Evolutionary conservation across 75 land plant species (phyloP), one percentile per base, ranked within the genome.

Genomic region (Cunninghamia lanceolata): DNA sequence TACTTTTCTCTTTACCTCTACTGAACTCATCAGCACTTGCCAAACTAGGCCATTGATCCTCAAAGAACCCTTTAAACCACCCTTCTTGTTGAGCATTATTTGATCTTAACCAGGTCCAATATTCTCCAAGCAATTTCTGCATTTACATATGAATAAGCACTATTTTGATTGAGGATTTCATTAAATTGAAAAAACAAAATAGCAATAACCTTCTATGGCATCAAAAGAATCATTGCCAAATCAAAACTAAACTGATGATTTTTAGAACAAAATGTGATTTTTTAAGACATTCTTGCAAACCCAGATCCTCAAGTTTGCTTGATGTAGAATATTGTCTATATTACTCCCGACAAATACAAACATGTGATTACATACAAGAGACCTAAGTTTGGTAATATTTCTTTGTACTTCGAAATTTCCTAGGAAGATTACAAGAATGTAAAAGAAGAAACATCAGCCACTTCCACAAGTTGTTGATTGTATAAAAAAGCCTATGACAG

Each of bases 121-220:
- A 91, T 73, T 95, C 95, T 68, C 85, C 93, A 86, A 98, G 90
- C 36, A 93, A 53, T 85, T 76, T 93, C 99, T 96, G 89, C 21
- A 89, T 34, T 84, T 38, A 32, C 86, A 66, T 30, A 82, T 82
- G 30, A 1, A 16, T 79, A 79, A 80, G 47, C 32, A 43, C n/a
- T 80, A 32, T 80, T 80, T 80, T 80, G 11, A 32, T 43, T 80
- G 82, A 80, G 45, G 32, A 80, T 28, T 43, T 80, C 32, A 80
- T 45, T 43, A 80, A 78, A 73, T 73, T 5, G 68, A 47, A 9
- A 38, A 46, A 47, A 36, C 19, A 50, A 42, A 36, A 38, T 71
- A 63, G 35, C 47, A 85, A 35, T 43, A 45, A 9, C 15, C 45
- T 43, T n/a, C 3, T 43, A 42, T 28, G n/a, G 50, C n/a, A 80